Evolutionary conservation across 73 alveolate species (phyloP).

Genomic region (Symbiodinium pilosum): DNA sequence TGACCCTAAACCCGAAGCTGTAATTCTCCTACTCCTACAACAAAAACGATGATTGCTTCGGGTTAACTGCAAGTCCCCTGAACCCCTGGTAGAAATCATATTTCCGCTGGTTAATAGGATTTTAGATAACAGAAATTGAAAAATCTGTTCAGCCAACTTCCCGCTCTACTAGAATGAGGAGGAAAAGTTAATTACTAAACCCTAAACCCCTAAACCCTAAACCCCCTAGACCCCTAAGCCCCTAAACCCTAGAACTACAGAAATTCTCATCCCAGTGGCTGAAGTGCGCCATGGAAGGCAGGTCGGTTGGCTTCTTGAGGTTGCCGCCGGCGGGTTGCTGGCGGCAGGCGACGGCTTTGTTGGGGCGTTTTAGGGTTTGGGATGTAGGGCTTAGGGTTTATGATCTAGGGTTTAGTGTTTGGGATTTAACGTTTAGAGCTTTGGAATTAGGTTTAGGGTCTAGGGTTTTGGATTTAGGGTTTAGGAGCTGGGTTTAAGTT

Average conservation of each 20-base stretch:
- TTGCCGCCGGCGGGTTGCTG: neutral
- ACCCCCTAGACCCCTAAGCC: too few relatives aligned
- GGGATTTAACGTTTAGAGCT: neutral
- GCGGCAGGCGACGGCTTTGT: neutral
- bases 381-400: neutral
- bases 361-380: neutral
- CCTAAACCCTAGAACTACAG: neutral
- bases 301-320: neutral
- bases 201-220: neutral
- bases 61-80: too few relatives aligned
- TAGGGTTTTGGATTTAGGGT: too few relatives aligned
- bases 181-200: too few relatives aligned
- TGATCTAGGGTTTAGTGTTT: neutral
- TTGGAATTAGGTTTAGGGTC: neutral
- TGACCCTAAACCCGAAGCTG: neutral
- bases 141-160: too few relatives aligned
- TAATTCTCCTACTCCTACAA: too few relatives aligned
- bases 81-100: too few relatives aligned
- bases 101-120: too few relatives aligned
- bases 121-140: too few relatives aligned
- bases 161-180: too few relatives aligned
- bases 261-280: neutral
- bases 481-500: too few relatives aligned
- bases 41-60: too few relatives aligned
- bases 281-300: neutral